Conservation (phyloP, 805 yeast species). For the Yarrowia bubula region DNA sequence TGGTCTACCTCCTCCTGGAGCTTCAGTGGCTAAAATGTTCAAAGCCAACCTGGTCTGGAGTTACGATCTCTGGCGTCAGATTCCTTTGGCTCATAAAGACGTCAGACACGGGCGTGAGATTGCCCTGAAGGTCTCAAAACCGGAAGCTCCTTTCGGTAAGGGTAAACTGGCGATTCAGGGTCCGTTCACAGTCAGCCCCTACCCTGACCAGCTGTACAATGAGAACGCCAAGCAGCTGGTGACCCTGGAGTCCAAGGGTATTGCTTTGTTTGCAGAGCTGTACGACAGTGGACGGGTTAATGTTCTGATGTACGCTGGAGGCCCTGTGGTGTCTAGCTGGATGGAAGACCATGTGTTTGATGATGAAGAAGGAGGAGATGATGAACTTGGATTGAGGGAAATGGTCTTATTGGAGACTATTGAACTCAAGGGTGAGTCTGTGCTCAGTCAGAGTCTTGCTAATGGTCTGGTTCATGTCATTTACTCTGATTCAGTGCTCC, state of each 20-base stretch:
- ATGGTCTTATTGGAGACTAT: constrained; percentile 10
- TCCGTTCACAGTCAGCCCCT: constrained; percentile 54
- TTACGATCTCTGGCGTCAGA: constrained; percentile 32
- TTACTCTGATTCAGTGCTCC: not conserved
- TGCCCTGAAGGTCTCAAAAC: constrained; percentile 1
- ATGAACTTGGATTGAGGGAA: not conserved
- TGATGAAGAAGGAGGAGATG: not conserved
- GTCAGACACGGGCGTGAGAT: constrained; percentile 31
- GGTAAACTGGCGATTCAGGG: constrained; percentile 45
- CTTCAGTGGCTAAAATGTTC: constrained; percentile 22
- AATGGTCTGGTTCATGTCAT: constrained; percentile 1
- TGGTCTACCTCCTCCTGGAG: not conserved
- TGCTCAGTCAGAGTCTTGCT: not conserved
- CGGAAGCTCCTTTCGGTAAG: not conserved
- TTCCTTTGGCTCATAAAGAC: constrained; percentile 29
- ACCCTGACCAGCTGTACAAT: constrained; percentile 52
- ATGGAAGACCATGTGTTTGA: not conserved
- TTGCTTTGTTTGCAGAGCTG: constrained; percentile 32
- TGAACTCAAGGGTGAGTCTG: not conserved
- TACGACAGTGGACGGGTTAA: constrained; percentile 33
- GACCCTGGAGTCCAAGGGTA: constrained; percentile 32
- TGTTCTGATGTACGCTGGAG: constrained; percentile 31
- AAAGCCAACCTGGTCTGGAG: constrained; percentile 32
- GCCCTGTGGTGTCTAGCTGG: constrained; percentile 10
- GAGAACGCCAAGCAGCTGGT: constrained; percentile 44